Evolutionary conservation across 768 basidiomycete genomes (phyloP), one percentile per base, ranked within the genome.

Genomic region (Russula dissimulans): DNA sequence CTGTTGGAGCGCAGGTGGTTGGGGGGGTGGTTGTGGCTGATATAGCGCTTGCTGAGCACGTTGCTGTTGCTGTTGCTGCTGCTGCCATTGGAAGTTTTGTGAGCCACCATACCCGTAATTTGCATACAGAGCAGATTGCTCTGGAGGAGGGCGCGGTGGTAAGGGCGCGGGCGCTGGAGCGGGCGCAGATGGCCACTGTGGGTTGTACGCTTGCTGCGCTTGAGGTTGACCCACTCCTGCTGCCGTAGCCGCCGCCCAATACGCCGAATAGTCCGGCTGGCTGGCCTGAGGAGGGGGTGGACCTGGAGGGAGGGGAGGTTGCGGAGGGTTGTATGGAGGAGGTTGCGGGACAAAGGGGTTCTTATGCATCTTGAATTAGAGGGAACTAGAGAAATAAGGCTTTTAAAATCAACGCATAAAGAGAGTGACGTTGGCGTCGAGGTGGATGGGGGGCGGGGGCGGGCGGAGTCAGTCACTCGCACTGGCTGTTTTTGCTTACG

Each of bases 101-200:
- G 87, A 85, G 50, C 82, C 79, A 3, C 90, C 89, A 70, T 95
- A 95, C 36, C 92, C 92, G 69, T 95, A 95, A 69, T 93, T 93
- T 1, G 91, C 90, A 69, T 94, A 95, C 22, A 94, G 73, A 29
- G 88, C 85, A 69, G 85, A 88, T 69, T 92, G 90, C 65, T 91
- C 88, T 14, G 87, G 77, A 36, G 88, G 77, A 36, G 87, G 86
- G 51, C 85, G 77, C 46, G 84, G 79, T 39, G 83, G 79, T 10
- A 62, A 57, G 26, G 69, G 63, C 29, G 70, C 69, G 39, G 72
- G 69, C 26, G 69, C 69, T 17, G 74, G 66, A 69, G 84, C 86
- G 4, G 83, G 78, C 14, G 81, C 71, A 31, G 58, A 59, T 54
- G 75, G 77, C 86, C 85, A 87, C 71, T 89, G 86, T 12, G 85